Evolutionary conservation across 164 flowering plant genomes (phyloP), one percentile per base, ranked within the genome.

Genomic region (Houttuynia cordata): DNA sequence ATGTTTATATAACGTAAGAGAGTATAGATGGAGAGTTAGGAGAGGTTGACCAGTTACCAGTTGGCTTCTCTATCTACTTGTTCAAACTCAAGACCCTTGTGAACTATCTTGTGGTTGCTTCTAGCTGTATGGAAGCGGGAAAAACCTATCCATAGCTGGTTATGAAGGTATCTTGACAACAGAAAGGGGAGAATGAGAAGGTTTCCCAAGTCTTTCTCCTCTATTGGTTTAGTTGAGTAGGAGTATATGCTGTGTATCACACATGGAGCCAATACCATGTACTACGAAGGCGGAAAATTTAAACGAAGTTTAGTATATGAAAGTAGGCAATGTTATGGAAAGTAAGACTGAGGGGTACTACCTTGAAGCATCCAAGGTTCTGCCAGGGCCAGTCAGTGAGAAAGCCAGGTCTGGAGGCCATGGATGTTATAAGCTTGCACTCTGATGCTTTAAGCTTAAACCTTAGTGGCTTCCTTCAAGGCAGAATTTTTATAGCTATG

Each of bases 51-150:
- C n/a, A 30, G 4, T 30, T 30, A 66, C 80, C 80, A 77, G 67
- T 70, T 64, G 37, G 71, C 61, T 62, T 77, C 81, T 58, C 78
- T 53, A 57, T 75, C 81, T 34, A 78, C 81, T 64, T 78, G 81
- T 22, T 75, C 75, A 51, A 78, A 78, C 12, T 78, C 81, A 30
- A 78, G 62, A 55, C 69, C 56, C 58, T 40, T 70, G 21, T 64
- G 71, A 21, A 68, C 65, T 37, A 75, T 73, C 23, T 63, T 40
- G 61, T 70, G 74, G 19, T 58, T 62, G 40, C 64, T 61, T 56
- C 64, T 53, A 4, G 64, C 69, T 7, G 53, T 67, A 49, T 67
- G 70, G 56, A 61, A 61, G 13, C 70, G 70, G n/a, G 70, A 25
- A 21, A 61, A 22, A 20, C 50, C 55, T 8, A 61, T 67, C 70